These are phyloP conservation scores for Syncephalis fuscata DNA, from an alignment of 371 early-diverging fungal genomes.

Conservation along the genomic window DNA sequence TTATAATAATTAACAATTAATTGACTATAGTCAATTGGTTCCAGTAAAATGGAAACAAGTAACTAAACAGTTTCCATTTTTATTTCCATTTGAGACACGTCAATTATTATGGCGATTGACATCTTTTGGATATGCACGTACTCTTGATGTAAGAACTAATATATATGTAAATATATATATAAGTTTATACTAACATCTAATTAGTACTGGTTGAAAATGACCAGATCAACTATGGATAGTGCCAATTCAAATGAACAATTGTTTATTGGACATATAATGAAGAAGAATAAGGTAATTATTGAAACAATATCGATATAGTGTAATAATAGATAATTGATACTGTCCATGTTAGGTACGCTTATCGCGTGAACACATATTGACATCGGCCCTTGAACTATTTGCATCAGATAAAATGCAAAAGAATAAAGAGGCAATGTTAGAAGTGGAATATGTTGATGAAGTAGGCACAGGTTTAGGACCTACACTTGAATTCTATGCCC, in stretches of 20 bases:
- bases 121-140: conserved; percentile 69
- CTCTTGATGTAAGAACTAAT: conserved; percentile 25
- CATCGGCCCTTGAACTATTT: not conserved
- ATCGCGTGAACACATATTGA: not conserved
- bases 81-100: conserved; percentile 73
- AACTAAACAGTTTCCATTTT: conserved; percentile 40
- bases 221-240: too few species aligned
- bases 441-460: conserved; percentile 84
- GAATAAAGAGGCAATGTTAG: conserved; percentile 34
- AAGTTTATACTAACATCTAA: not conserved
- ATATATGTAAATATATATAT: not conserved
- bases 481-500: conserved; percentile 81
- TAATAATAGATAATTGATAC: too few species aligned
- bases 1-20: too few species aligned
- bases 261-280: too few species aligned
- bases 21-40: not conserved
- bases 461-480: conserved; percentile 91
- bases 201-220: too few species aligned
- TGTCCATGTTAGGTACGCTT: too few species aligned
- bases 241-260: too few species aligned
- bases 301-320: too few species aligned
- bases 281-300: too few species aligned
- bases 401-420: not conserved
- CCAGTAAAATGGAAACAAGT: not conserved
- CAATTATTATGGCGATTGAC: conserved; percentile 63